A percentile compares a stretch with the other conserved stretches of the same genome.
Conservation (phyloP, 2,329 filamentous ascomycete species). For the Calcarisporium arbuscula region DNA sequence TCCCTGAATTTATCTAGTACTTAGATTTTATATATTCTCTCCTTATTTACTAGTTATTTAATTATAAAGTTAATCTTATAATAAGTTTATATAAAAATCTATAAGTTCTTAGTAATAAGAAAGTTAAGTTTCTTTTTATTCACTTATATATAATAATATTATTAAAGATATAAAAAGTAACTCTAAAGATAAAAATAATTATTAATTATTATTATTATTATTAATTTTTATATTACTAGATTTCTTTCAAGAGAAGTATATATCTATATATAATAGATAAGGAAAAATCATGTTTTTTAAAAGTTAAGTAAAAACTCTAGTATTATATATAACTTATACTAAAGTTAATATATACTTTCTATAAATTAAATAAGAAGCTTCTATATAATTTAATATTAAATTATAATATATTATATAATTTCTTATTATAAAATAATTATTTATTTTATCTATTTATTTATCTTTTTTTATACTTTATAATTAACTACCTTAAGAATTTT, state of each 20-base stretch:
- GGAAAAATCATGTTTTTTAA: neutral
- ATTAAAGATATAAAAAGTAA: neutral
- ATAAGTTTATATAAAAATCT: neutral
- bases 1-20: no score
- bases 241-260: neutral
- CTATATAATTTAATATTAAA: neutral
- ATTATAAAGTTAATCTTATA: neutral
- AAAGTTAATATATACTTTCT: no score
- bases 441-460: neutral
- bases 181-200: neutral
- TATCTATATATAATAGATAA: neutral
- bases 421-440: no score
- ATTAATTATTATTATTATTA: neutral
- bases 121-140: neutral
- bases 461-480: neutral
- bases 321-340: no score
- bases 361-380: no score
- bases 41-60: neutral
- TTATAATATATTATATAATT: no score
- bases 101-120: neutral
- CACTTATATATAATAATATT: neutral
- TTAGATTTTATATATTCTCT: neutral
- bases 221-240: neutral
- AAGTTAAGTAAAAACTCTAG: neutral
- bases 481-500: no score